These are phyloP conservation scores for Saksenaea vasiformis DNA, from an alignment of 371 early-diverging fungal genomes.

Conservation along the genomic window DNA sequence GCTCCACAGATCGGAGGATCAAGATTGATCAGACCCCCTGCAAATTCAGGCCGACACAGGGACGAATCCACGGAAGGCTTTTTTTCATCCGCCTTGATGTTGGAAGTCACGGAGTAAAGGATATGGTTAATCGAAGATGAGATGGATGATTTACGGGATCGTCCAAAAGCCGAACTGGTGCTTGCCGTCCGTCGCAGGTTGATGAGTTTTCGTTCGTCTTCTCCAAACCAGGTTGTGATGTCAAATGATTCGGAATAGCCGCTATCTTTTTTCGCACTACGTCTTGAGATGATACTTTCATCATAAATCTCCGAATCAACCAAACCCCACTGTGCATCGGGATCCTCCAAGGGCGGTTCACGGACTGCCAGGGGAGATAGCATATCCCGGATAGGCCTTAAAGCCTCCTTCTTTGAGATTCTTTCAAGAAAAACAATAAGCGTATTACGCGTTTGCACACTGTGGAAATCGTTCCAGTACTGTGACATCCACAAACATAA, in stretches of 20 bases:
- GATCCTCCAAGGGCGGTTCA: conserved; percentile 43
- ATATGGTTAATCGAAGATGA: conserved; percentile 15
- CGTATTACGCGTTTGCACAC: conserved; percentile 48
- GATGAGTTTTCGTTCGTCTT: neutral
- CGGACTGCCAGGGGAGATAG: conserved; percentile 43
- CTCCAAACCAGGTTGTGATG: neutral
- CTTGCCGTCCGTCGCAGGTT: conserved; percentile 16
- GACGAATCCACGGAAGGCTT: neutral
- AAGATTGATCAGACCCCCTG: conserved; percentile 40
- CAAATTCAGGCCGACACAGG: conserved; percentile 39
- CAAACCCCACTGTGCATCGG: conserved; percentile 48
- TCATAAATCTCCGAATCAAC: conserved; percentile 27
- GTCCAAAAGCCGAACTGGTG: conserved; percentile 16
- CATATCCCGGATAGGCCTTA: conserved; percentile 44
- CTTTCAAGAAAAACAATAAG: conserved; percentile 47
- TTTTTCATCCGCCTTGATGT: conserved; percentile 1
- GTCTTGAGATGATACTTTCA: neutral
- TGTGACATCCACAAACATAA: conserved; percentile 50
- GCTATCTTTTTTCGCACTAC: conserved; percentile 42
- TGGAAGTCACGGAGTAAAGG: conserved; percentile 10
- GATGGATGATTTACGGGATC: conserved; percentile 21
- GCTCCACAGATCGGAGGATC: conserved; percentile 20
- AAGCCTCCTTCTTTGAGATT: conserved; percentile 33
- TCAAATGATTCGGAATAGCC: conserved; percentile 26
- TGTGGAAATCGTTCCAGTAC: conserved; percentile 58